Conservation (phyloP, 345 rosid genomes). For the Citrus sp. region DNA sequence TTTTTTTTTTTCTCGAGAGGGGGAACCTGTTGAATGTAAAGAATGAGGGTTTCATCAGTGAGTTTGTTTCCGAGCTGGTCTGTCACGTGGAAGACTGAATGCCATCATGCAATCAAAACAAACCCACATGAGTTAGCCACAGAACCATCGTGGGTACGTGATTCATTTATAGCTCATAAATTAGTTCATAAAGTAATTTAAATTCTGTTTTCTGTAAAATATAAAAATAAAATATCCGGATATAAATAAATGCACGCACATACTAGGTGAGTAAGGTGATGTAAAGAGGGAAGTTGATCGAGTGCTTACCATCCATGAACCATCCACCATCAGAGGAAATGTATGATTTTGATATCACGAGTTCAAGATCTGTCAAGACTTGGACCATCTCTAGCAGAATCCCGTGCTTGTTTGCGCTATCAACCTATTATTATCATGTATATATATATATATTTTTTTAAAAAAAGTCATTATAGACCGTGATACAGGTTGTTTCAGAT, state of each 20-base stretch:
- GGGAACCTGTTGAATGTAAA: conserved; percentile 63
- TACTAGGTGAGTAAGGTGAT: conserved; percentile 4
- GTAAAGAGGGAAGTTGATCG: conserved; percentile 23
- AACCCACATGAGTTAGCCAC: conserved; percentile 6
- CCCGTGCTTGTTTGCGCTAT: conserved; percentile 89
- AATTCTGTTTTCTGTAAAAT: too few relatives aligned
- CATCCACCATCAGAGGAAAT: conserved; percentile 95
- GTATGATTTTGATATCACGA: conserved; percentile 88
- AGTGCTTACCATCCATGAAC: conserved; percentile 76
- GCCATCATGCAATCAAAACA: conserved; percentile 13
- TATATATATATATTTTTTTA: too few relatives aligned
- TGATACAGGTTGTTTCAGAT: neutral
- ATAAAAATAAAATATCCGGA: too few relatives aligned
- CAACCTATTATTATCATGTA: conserved; percentile 48
- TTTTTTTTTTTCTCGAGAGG: too few relatives aligned
- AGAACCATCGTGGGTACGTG: neutral
- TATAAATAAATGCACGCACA: too few relatives aligned
- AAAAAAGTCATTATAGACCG: too few relatives aligned
- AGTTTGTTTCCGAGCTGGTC: conserved; percentile 72
- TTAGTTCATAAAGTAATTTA: neutral
- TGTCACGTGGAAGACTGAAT: conserved; percentile 75
- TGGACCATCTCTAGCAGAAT: conserved; percentile 93
- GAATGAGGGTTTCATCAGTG: conserved; percentile 55
- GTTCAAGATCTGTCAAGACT: conserved; percentile 91
- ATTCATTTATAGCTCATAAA: conserved; percentile 17